Conservation (phyloP, 2,329 filamentous ascomycete genomes). For the Purpureocillium lavendulum region DNA sequence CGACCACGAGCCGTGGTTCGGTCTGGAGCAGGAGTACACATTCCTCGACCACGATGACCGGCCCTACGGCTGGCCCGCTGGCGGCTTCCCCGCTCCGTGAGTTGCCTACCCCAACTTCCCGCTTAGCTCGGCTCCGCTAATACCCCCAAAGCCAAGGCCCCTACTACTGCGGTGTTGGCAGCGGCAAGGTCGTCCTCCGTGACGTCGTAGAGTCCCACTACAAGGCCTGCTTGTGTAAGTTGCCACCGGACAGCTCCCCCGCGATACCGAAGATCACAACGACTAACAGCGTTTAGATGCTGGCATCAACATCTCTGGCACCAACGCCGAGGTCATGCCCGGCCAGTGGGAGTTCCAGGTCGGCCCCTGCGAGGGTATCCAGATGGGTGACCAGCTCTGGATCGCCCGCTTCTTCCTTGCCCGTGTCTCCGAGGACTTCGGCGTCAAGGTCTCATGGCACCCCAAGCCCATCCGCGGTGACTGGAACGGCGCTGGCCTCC, state of each 20-base stretch:
- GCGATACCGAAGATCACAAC: neutral
- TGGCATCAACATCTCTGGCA: constrained; percentile 89
- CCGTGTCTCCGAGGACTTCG: constrained; percentile 93
- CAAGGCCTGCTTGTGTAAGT: constrained; percentile 57
- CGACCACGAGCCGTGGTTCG: constrained; percentile 87
- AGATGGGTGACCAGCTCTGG: constrained; percentile 96
- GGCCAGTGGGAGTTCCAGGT: constrained; percentile 98
- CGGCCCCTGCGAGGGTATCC: constrained; percentile 79
- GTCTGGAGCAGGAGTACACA: constrained; percentile 94
- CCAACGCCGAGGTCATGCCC: constrained; percentile 80
- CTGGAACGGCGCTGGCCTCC: constrained; percentile 93
- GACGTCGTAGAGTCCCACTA: constrained; percentile 77
- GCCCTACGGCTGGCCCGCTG: constrained; percentile 66
- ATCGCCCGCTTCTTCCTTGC: constrained; percentile 72
- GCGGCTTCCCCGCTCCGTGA: constrained; percentile 65
- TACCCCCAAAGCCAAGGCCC: constrained; percentile 22
- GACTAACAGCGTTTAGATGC: constrained; percentile 36
- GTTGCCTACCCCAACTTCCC: neutral
- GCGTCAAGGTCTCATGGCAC: constrained; percentile 87
- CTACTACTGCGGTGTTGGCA: constrained; percentile 80
- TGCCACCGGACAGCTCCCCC: neutral
- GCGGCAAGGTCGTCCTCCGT: constrained; percentile 94
- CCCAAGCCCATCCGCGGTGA: constrained; percentile 90
- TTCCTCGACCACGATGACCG: constrained; percentile 68
- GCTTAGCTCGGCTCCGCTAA: constrained; percentile 7